Base-by-base conservation (phyloP, 2,329 filamentous ascomycete genomes). In the Monilinia vaccinii-corymbosi region DNA sequence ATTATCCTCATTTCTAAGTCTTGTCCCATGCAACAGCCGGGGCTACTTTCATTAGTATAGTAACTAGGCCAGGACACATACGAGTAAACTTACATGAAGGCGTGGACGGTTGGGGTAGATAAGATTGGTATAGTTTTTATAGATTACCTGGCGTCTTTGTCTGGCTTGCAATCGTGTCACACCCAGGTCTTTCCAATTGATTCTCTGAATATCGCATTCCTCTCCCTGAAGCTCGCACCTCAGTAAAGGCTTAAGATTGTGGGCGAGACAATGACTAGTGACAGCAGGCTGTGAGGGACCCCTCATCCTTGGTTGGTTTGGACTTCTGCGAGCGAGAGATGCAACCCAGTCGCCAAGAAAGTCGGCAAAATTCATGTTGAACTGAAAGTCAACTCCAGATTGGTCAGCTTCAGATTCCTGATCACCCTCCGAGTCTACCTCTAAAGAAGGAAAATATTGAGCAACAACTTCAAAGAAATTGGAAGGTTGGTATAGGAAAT, bases 101-200 rank as follows among this genome's bases (percentile, higher is more conserved):
- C 65, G 65, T 63, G 82, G 79, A n/a, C 48, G 38, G 25, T 47
- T 55, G 14, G 79, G 79, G 4, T 74, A 72, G 3, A 63, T 57
- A n/a, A 75, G 70, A 67, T 84, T 86, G 34, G 78, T 77, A 63
- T 85, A 85, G 65, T 86, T 86, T 56, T 70, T 76, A 66, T 84
- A 86, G 0, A 76, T 80, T 16, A 70, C 62, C 46, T 71, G 64
- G 23, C 83, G 77, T 58, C 75, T 75, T 49, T 75, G 69, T 28
- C 81, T 76, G 4, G 82, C 83, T 28, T 75, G 71, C 28, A 65
- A 65, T 59, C 82, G 77, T 13, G 76, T 76, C 2, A 83, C 78
- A 2, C 78, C 78, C 63, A 86, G 72, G 14, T 74, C 71, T 2
- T 70, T 65, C 84, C 84, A 86, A 67, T 84, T 71, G 40, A 86